These are phyloP conservation scores for Auricularia sp. DNA, from an alignment of 768 basidiomycete genomes.

Conservation along the genomic window DNA sequence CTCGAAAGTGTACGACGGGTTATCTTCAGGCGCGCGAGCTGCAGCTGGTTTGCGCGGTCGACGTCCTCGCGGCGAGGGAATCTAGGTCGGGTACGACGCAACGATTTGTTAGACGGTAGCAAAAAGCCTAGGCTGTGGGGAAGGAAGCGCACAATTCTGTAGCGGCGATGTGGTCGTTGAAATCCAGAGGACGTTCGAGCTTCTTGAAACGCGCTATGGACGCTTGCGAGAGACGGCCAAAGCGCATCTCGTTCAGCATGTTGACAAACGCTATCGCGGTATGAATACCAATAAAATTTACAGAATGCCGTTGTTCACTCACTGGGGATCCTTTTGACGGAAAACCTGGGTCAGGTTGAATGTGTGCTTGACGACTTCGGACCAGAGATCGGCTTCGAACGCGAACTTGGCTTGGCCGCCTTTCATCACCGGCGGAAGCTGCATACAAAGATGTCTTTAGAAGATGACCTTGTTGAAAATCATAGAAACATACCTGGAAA, in stretches of 20 bases:
- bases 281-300: not conserved
- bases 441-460: slow-evolving; percentile 28
- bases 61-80: slow-evolving; percentile 26
- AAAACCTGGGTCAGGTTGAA: slow-evolving; percentile 43
- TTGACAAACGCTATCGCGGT: slow-evolving; percentile 15
- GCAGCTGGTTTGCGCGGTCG: slow-evolving; percentile 22
- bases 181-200: slow-evolving; percentile 13
- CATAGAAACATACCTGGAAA: slow-evolving; percentile 21
- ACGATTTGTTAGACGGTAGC: not conserved
- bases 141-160: slow-evolving; percentile 69
- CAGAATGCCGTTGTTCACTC: not conserved
- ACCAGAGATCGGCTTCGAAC: slow-evolving; percentile 36
- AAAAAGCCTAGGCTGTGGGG: not conserved
- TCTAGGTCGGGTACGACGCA: not conserved
- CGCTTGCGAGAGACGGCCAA: slow-evolving; percentile 14
- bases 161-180: slow-evolving; percentile 58
- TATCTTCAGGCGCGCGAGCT: slow-evolving; percentile 23
- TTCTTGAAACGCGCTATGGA: slow-evolving; percentile 12
- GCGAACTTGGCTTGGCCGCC: slow-evolving; percentile 27
- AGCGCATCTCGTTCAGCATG: slow-evolving; percentile 23
- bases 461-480: slow-evolving; percentile 17
- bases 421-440: slow-evolving; percentile 36
- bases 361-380: slow-evolving; percentile 27
- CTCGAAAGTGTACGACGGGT: slow-evolving; percentile 18
- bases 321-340: slow-evolving; percentile 33